These are phyloP conservation scores for Pichia manshurica DNA, from an alignment of 805 yeast species.

Conservation along the genomic window DNA sequence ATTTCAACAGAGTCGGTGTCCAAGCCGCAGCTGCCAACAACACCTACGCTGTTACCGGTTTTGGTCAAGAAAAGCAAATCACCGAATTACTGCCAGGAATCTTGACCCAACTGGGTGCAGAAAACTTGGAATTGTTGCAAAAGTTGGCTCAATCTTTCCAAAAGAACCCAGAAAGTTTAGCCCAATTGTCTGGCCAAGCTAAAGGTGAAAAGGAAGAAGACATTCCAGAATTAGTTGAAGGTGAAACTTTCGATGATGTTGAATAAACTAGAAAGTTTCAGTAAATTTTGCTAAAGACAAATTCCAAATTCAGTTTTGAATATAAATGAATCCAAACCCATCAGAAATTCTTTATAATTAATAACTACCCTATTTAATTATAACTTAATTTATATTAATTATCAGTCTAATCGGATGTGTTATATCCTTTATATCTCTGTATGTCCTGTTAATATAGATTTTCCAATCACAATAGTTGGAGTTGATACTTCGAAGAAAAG, in stretches of 20 bases:
- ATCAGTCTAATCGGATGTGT: no score
- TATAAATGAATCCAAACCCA: no score
- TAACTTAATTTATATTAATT: no score
- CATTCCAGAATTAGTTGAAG: constrained; percentile 78
- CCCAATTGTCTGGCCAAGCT: constrained; percentile 30
- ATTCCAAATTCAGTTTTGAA: no score
- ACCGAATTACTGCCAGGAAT: constrained; percentile 91
- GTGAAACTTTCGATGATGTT: constrained; percentile 70
- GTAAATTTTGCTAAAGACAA: not conserved
- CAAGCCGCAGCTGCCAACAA: constrained; percentile 88
- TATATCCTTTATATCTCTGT: no score
- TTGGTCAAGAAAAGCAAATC: constrained; percentile 86
- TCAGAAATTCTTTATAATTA: no score
- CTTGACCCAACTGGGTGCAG: constrained; percentile 94
- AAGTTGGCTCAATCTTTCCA: constrained; percentile 86
- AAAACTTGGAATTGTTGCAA: constrained; percentile 83
- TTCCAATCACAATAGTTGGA: no score
- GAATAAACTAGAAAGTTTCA: constrained; percentile 17
- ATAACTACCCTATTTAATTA: no score
- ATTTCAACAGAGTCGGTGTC: constrained; percentile 93
- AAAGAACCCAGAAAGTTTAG: constrained; percentile 37
- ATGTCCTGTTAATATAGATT: no score
- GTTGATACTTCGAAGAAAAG: no score
- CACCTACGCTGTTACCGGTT: constrained; percentile 92
- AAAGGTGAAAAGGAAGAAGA: constrained; percentile 49